Evolutionary conservation across 805 yeast species (phyloP), one percentile per base, ranked within the genome.

Genomic region (Starmerella stigmatis): DNA sequence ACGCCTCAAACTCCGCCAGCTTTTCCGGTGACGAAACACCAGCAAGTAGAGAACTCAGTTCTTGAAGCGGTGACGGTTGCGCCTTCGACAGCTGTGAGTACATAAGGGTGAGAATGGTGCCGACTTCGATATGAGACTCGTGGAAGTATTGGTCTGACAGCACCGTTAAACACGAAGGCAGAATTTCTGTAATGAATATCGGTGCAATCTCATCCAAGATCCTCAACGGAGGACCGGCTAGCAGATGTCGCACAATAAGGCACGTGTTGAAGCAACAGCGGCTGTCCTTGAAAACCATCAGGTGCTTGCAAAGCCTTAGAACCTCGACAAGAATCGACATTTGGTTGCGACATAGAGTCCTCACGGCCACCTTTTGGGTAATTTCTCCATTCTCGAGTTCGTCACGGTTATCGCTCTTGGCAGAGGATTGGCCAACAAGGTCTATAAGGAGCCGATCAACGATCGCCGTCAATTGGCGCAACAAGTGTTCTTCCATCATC

Each of bases 401-500:
- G 9, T 46, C 48, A 13, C 58, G 54, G 43, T 59, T 56, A 33
- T 67, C 56, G 64, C 68, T 25, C 72, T 66, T 49, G n/a, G 50
- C 43, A 3, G 83, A 74, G 43, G 75, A 72, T 61, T 88, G 96
- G 2, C 94, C 94, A 26, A 83, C 82, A 40, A 86, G 69, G 60
- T 89, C 97, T 63, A 88, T 84, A 51, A 92, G 64, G 58, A 88
- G 71, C 48, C 96, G 70, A 44, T 81, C 95, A 10, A 85, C 85
- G 3, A 94, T 88, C 2, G 94, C 94, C 0, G 97, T 88, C 31
- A 92, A 72, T 61, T 92, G 97, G 54, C 98, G 71, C 48, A 89
- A 67, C 69, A 89, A 73, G 62, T 89, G 95, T 60, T 92, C 98
- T 55, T 89, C 96, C 83, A 92, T 81, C 94, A 92, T 92, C 60